A percentile compares a stretch with the other conserved stretches of the same genome.
phyloP scores from a whole-genome alignment of 176 grass and related monocot genomes.

The Aegilops tauschii region DNA sequence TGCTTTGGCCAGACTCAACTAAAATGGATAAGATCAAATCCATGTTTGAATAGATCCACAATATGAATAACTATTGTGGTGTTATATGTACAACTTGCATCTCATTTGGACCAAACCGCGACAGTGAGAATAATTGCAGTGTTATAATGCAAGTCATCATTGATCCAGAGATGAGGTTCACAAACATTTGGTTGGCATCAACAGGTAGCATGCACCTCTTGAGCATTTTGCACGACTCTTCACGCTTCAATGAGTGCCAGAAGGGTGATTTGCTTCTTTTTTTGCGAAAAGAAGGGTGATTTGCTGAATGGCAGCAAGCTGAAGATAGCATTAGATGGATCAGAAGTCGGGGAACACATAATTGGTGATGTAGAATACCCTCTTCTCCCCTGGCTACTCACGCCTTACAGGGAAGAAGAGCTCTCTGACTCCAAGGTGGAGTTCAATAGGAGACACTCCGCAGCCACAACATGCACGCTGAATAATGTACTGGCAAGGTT shows the following conservation, averaged over 20 bases:
- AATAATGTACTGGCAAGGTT: slow-evolving; percentile 46
- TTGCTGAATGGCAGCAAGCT: not conserved
- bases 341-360: slow-evolving; percentile 47
- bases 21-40: slow-evolving; percentile 42
- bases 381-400: slow-evolving; percentile 52
- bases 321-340: slow-evolving; percentile 22
- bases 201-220: not conserved
- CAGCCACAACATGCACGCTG: slow-evolving; percentile 34
- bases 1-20: slow-evolving; percentile 44
- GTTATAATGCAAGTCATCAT: not conserved
- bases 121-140: not conserved
- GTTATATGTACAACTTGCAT: slow-evolving; percentile 51
- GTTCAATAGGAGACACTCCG: slow-evolving; percentile 41
- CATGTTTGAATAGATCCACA: slow-evolving; percentile 42
- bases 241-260: not conserved
- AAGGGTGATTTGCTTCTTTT: not conserved
- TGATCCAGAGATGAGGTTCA: not conserved
- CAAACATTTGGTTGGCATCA: not conserved
- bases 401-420: slow-evolving; percentile 39
- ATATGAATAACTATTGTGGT: slow-evolving; percentile 60
- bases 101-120: not conserved
- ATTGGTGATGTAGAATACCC: slow-evolving; percentile 43
- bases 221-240: not conserved
- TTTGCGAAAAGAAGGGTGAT: not conserved
- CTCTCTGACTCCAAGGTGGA: slow-evolving; percentile 15